phyloP scores from a whole-genome alignment of 2,329 filamentous ascomycete genomes.

The Cladosporium cucumerinum region DNA sequence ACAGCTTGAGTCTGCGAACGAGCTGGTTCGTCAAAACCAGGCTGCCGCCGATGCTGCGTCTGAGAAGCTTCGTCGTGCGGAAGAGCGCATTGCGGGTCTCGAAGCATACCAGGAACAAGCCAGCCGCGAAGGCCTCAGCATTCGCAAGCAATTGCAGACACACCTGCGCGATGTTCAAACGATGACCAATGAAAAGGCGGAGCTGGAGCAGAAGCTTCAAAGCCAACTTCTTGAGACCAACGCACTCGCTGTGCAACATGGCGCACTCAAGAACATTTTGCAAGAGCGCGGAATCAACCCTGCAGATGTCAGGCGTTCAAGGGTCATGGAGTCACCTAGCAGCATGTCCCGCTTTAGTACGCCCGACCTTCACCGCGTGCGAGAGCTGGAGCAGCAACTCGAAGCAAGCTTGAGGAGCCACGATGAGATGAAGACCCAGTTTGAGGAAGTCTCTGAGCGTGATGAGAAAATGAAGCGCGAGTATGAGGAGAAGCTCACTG shows the following conservation, averaged over 20 bases:
- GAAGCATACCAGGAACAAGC: conserved; percentile 97
- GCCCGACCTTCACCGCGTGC: conserved; percentile 73
- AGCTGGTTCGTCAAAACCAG: conserved; percentile 82
- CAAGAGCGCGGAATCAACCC: conserved; percentile 83
- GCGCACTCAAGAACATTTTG: conserved; percentile 87
- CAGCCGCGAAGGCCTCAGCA: conserved; percentile 84
- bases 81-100: conserved; percentile 92
- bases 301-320: conserved; percentile 66
- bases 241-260: conserved; percentile 86
- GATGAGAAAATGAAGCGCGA: conserved; percentile 82
- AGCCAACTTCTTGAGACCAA: conserved; percentile 91
- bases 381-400: conserved; percentile 85
- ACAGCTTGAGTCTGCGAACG: conserved; percentile 74
- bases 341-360: conserved; percentile 64
- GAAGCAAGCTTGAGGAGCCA: conserved; percentile 73
- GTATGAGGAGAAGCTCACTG: conserved; percentile 88
- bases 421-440: conserved; percentile 75
- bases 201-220: conserved; percentile 77
- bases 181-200: conserved; percentile 75
- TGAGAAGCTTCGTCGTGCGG: conserved; percentile 84
- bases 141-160: conserved; percentile 84
- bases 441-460: conserved; percentile 73
- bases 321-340: conserved; percentile 68
- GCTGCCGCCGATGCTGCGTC: conserved; percentile 80
- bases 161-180: conserved; percentile 78